Percentiles rank a stretch among this genome's conserved stretches.
phyloP scores from a whole-genome alignment of 805 yeast species.

The Pichia ethanolica region DNA sequence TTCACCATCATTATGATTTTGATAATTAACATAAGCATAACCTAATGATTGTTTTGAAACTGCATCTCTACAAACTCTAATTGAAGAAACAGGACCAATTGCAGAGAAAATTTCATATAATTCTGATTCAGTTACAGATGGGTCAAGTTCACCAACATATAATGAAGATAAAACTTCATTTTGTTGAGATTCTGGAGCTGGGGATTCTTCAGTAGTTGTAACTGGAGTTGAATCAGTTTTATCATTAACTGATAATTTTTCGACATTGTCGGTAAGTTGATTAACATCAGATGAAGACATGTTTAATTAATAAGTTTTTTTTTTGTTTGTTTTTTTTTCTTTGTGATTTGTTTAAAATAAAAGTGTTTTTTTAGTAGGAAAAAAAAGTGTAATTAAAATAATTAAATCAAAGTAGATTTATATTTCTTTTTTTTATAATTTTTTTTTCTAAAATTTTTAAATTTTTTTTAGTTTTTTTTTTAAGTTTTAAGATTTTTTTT shows the following conservation, averaged over 20 bases:
- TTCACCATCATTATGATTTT: slow-evolving; percentile 82
- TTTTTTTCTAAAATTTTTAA: slow-evolving; percentile 4
- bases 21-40: slow-evolving; percentile 96
- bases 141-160: slow-evolving; percentile 96
- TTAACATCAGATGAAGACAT: slow-evolving; percentile 30
- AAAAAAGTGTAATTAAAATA: slow-evolving; percentile 8
- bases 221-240: slow-evolving; percentile 26
- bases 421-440: slow-evolving; percentile 3
- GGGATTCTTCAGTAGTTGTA: slow-evolving; percentile 27
- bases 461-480: slow-evolving; percentile 13
- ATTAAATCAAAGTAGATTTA: not conserved
- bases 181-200: slow-evolving; percentile 32
- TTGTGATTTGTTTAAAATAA: slow-evolving; percentile 3
- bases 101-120: slow-evolving; percentile 92
- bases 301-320: slow-evolving; percentile 1
- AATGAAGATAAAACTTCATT: slow-evolving; percentile 71
- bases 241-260: slow-evolving; percentile 28
- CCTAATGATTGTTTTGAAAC: slow-evolving; percentile 95
- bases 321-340: slow-evolving; percentile 6
- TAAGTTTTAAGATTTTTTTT: not conserved
- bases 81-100: slow-evolving; percentile 90
- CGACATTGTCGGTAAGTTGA: slow-evolving; percentile 29
- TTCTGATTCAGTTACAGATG: slow-evolving; percentile 86
- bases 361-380: not conserved
- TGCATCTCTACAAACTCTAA: slow-evolving; percentile 98